phyloP scores from a whole-genome alignment of 2,329 filamentous ascomycete species.

The Microsporum ferrugineum region DNA sequence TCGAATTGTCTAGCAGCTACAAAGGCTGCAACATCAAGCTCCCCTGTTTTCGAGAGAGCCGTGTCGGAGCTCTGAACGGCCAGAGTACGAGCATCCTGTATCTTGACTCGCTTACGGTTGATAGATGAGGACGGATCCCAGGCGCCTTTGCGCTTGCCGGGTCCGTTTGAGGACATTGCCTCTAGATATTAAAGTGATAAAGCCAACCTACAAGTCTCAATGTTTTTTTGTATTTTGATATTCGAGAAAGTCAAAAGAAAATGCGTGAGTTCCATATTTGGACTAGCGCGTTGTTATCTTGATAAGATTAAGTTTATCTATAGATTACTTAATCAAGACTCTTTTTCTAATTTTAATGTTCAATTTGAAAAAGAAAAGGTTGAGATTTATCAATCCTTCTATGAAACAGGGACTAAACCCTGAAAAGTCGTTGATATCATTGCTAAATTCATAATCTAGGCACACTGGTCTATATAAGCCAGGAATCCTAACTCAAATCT shows the following conservation, averaged over 20 bases:
- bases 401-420: not conserved
- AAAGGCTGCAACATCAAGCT: conserved; percentile 76
- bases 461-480: not conserved
- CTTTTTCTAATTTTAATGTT: not conserved
- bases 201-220: not conserved
- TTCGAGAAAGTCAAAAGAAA: not conserved
- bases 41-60: conserved; percentile 51
- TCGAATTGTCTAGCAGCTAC: conserved; percentile 78
- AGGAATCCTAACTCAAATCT: not conserved
- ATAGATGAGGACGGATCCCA: not conserved
- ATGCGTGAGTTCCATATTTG: not conserved
- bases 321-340: not conserved
- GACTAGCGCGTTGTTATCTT: not conserved
- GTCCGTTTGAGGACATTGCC: not conserved
- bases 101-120: conserved; percentile 35
- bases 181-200: not conserved
- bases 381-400: not conserved
- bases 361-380: not conserved
- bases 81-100: conserved; percentile 32
- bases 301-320: not conserved
- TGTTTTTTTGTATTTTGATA: not conserved
- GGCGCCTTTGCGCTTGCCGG: conserved; percentile 1
- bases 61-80: conserved; percentile 36
- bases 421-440: not conserved
- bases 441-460: not conserved